Evolutionary conservation across 805 yeast species (phyloP).

Genomic region (Monosporozyma servazzii): DNA sequence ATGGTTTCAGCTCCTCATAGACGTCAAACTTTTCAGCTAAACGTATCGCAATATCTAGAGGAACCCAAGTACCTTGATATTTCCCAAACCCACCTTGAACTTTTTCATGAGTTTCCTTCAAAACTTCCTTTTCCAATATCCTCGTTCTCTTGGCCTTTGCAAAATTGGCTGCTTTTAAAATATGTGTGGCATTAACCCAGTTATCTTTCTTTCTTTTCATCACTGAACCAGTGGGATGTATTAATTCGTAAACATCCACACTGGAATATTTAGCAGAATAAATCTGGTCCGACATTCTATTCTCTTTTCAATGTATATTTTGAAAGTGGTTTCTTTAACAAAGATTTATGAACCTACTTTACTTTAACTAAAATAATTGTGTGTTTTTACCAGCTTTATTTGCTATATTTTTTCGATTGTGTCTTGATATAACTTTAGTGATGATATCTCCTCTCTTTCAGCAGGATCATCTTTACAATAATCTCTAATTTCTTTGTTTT

Average conservation of each 20-base stretch:
- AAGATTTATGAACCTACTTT: not conserved
- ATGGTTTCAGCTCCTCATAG: slow-evolving; percentile 49
- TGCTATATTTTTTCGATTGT: not conserved
- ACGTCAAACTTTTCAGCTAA: slow-evolving; percentile 62
- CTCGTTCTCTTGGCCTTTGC: slow-evolving; percentile 91
- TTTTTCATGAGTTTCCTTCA: slow-evolving; percentile 79
- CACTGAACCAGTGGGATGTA: slow-evolving; percentile 57
- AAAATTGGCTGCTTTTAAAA: slow-evolving; percentile 83
- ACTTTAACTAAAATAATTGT: not conserved
- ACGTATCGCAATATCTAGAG: slow-evolving; percentile 60
- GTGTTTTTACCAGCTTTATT: not conserved
- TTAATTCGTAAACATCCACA: slow-evolving; percentile 74
- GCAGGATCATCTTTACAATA: not conserved
- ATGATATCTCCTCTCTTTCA: not conserved
- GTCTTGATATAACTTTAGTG: not conserved
- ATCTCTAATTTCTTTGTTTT: not conserved
- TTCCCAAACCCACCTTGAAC: slow-evolving; percentile 97
- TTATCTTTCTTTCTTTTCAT: slow-evolving; percentile 71
- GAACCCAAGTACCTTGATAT: slow-evolving; percentile 96
- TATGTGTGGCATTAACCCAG: slow-evolving; percentile 93
- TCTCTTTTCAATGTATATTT: not conserved
- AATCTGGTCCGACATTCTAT: slow-evolving; percentile 30
- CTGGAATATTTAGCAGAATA: slow-evolving; percentile 74
- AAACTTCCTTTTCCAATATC: slow-evolving; percentile 84
- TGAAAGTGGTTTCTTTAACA: not conserved